These are phyloP conservation scores for Schizonepeta tenuifolia DNA, from an alignment of 257 asterid genomes.

Conservation along the genomic window DNA sequence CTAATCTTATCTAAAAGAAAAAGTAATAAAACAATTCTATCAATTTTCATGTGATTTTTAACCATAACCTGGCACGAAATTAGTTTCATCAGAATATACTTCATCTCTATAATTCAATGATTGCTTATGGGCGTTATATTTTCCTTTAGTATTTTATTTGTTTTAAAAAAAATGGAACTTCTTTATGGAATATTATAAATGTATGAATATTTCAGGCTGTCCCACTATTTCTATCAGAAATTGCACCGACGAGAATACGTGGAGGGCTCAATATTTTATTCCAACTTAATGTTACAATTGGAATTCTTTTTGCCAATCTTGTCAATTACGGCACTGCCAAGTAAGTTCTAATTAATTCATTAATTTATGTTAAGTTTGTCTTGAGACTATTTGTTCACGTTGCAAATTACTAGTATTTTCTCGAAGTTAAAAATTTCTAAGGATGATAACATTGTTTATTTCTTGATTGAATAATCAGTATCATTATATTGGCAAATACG, in stretches of 20 bases:
- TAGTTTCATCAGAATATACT: not conserved
- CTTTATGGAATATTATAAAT: not conserved
- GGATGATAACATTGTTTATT: constrained; percentile 24
- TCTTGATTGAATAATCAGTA: not conserved
- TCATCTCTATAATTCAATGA: not conserved
- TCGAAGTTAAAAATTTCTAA: not conserved
- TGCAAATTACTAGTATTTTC: not conserved
- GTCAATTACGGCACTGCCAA: constrained; percentile 81
- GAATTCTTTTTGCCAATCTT: constrained; percentile 83
- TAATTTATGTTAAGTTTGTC: not conserved
- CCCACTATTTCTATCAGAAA: constrained; percentile 85
- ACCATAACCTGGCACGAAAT: not conserved
- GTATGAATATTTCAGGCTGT: constrained; percentile 62
- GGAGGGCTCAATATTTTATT: constrained; percentile 93
- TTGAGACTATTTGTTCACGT: not conserved
- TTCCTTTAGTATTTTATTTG: not conserved
- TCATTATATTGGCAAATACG: not conserved
- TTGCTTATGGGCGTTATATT: not conserved
- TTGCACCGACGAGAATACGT: constrained; percentile 93
- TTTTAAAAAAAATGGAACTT: no score
- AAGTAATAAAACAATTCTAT: not conserved
- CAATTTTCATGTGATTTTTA: not conserved
- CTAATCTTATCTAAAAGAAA: not conserved
- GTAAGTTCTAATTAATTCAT: constrained; percentile 35
- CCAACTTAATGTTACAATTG: constrained; percentile 84